A percentile compares a stretch with the other conserved stretches of the same genome.
These are phyloP conservation scores for Mucor mucedo DNA, from an alignment of 371 early-diverging fungal species.

Conservation along the genomic window DNA sequence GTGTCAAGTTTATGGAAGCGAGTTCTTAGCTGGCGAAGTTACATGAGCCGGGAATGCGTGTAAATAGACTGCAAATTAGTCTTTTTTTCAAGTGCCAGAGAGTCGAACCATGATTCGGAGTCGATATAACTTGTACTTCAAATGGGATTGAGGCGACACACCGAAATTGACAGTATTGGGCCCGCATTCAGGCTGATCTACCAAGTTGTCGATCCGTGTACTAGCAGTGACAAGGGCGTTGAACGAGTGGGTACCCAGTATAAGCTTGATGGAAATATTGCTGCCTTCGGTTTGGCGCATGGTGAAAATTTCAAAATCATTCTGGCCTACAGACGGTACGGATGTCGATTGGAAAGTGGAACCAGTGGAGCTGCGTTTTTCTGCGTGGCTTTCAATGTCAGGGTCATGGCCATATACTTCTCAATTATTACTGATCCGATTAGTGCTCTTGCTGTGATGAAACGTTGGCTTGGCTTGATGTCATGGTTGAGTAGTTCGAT, in stretches of 20 bases:
- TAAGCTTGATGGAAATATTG: conserved; percentile 6
- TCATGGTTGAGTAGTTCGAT: too few species aligned
- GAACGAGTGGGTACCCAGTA: conserved; percentile 13
- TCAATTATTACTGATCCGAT: too few species aligned
- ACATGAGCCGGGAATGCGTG: too few species aligned
- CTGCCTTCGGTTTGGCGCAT: conserved; percentile 15
- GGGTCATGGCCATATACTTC: conserved; percentile 20
- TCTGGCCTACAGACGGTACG: conserved; percentile 14
- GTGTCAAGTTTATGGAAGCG: too few species aligned
- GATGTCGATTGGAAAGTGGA: conserved; percentile 18
- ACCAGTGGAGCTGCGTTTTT: conserved; percentile 13
- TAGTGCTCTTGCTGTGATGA: too few species aligned
- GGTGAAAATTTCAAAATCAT: conserved; percentile 10
- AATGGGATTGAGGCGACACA: background rate
- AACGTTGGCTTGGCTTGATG: too few species aligned
- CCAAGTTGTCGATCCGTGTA: background rate
- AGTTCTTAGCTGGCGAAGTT: too few species aligned
- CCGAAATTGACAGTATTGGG: background rate
- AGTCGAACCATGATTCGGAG: too few species aligned
- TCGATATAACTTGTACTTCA: too few species aligned
- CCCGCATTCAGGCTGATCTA: background rate
- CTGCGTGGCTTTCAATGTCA: conserved; percentile 17
- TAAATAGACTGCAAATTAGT: too few species aligned
- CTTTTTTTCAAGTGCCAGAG: too few species aligned
- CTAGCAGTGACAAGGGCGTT: conserved; percentile 4